Percentiles rank a stretch among this genome's conserved stretches.
Evolutionary conservation across 139 green algal genomes (phyloP).

Genomic region (Bryopsis sp.): DNA sequence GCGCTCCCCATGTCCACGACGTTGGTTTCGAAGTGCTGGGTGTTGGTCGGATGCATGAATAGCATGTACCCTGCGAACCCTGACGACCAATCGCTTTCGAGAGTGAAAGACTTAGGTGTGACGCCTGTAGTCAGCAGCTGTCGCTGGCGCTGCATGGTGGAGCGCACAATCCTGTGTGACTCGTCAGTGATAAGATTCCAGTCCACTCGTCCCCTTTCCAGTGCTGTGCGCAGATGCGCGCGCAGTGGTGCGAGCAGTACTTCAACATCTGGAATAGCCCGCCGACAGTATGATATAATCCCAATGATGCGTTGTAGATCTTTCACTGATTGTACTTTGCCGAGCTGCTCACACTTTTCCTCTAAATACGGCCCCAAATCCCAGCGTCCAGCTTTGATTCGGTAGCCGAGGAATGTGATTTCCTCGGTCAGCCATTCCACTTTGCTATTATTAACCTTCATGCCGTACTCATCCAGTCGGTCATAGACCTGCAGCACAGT

Average conservation of each 20-base stretch:
- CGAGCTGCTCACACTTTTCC: not conserved
- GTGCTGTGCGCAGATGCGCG: not conserved
- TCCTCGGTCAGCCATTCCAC: not conserved
- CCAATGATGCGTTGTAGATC: conserved; percentile 10
- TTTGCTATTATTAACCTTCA: conserved; percentile 13
- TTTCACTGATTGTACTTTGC: not conserved
- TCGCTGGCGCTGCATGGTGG: no score
- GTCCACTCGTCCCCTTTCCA: no score
- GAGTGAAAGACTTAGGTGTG: no score
- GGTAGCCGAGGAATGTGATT: not conserved
- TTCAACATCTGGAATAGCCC: conserved; percentile 5
- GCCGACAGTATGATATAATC: conserved; percentile 9
- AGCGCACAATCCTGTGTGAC: no score
- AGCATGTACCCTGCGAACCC: no score
- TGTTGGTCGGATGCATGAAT: no score
- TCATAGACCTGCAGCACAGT: not conserved
- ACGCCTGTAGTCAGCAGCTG: no score
- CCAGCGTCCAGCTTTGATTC: conserved; percentile 5
- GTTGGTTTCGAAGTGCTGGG: no score
- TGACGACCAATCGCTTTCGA: no score
- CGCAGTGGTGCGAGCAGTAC: not conserved
- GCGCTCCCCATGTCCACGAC: no score
- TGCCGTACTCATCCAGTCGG: not conserved
- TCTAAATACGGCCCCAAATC: not conserved
- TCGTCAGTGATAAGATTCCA: no score